Base-by-base conservation (phyloP, 148 eudicot genomes). In the Cornus controversa region DNA sequence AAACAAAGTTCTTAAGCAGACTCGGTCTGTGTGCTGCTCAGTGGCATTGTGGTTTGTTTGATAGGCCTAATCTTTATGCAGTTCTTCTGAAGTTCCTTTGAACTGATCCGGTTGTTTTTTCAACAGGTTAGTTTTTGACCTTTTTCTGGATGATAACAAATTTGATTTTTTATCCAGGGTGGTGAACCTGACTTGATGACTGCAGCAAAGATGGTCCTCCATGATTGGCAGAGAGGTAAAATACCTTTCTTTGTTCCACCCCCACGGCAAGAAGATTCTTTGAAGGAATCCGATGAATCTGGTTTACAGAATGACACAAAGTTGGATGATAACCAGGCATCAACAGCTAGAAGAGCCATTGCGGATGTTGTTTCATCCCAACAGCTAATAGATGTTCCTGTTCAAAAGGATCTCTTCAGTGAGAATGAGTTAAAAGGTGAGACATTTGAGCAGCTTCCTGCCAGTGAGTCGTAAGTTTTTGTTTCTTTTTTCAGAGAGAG, bases 151-250 rank as follows among this genome's bases (percentile, higher is more conserved):
- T 40, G 45, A 40, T 9, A 40, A 40, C 45, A 40, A 40, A 40
- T 40, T 40, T 40, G 45, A 40, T 25, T 14, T 57, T 76, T n/a
- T 79, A 58, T 50, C 20, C 77, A 92, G 97, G 97, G 93, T 47
- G 99, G 97, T 29, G 97, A 95, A 77, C 97, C 97, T 18, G 99
- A 95, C 81, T 71, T 83, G 77, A 88, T 78, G 88, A 93, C 96
- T 26, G 99, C 84, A 36, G 99, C 93, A 72, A 95, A 95, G 83
- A 90, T 91, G 99, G 82, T 95, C 80, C 90, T 93, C 40, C 89
- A 89, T 75, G 99, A 95, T 80, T 91, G 96, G 96, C 99, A 95
- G 84, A 90, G 96, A 73, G 99, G 99, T 42, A 95, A 89, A 81
- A 90, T 93, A 83, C 99, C 99, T 5, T 95, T 93, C 82, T 95